A percentile compares a stretch with the other conserved stretches of the same genome.
Conservation (phyloP, 495 filamentous ascomycete genomes). For the Trichoderma orchidacearum region DNA sequence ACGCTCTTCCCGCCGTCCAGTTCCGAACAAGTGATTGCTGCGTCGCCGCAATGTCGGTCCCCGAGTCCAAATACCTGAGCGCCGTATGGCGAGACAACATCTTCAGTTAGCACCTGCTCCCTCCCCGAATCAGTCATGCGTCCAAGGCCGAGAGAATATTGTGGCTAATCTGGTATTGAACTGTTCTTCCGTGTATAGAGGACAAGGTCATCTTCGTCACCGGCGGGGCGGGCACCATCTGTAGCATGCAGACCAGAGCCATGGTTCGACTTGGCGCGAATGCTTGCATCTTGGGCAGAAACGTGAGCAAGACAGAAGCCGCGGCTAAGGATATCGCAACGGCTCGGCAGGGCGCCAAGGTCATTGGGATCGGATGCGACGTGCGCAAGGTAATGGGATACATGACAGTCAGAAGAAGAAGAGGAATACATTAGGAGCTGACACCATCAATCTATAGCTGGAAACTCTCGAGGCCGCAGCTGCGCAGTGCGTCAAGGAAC, state of each 20-base stretch:
- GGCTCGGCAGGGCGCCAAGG: constrained; percentile 60
- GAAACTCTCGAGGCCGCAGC: constrained; percentile 59
- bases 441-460: constrained; percentile 15
- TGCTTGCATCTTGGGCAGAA: constrained; percentile 86
- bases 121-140: neutral
- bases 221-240: constrained; percentile 86
- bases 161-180: constrained; percentile 3
- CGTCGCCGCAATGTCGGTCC: constrained; percentile 43
- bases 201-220: constrained; percentile 93
- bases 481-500: constrained; percentile 60
- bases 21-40: no score
- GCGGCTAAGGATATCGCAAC: constrained; percentile 71
- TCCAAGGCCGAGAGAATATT: neutral
- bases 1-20: no score
- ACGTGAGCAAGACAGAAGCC: constrained; percentile 72
- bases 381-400: constrained; percentile 42
- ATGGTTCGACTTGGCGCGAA: constrained; percentile 84
- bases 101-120: constrained; percentile 42
- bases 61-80: constrained; percentile 63
- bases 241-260: constrained; percentile 83
- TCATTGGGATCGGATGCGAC: constrained; percentile 80
- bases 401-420: constrained; percentile 3
- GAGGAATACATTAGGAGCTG: neutral
- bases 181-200: constrained; percentile 29
- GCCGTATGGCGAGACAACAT: constrained; percentile 73